Percentiles rank a stretch among this genome's conserved stretches.
These are phyloP conservation scores for Chaetomium strumarium DNA, from an alignment of 2,329 filamentous ascomycete species.

Conservation along the genomic window DNA sequence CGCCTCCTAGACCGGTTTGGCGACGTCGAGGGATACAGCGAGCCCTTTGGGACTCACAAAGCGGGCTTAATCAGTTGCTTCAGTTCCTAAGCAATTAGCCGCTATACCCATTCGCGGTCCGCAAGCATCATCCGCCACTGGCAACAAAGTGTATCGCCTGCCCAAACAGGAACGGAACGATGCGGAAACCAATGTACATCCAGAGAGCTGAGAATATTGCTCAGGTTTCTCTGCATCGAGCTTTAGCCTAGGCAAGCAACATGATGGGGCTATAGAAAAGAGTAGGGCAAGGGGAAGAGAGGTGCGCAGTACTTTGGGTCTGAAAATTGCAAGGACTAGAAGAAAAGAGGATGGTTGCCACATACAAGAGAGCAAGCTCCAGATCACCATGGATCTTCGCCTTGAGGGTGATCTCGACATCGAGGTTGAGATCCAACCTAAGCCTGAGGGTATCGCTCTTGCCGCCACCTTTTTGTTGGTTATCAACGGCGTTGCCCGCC, in stretches of 20 bases:
- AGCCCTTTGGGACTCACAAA: slow-evolving; percentile 3
- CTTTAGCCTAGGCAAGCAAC: slow-evolving; percentile 25
- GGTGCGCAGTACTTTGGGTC: background rate
- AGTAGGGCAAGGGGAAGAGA: slow-evolving; percentile 1
- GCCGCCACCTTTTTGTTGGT: slow-evolving; percentile 34
- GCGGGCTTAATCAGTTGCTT: slow-evolving; percentile 24
- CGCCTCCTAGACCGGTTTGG: background rate
- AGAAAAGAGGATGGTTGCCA: slow-evolving; percentile 20
- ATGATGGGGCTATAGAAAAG: slow-evolving; percentile 12
- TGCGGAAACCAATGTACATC: slow-evolving; percentile 1
- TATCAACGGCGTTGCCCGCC: slow-evolving; percentile 34
- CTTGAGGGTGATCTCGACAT: slow-evolving; percentile 80
- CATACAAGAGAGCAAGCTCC: slow-evolving; percentile 63
- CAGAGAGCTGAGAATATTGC: slow-evolving; percentile 15
- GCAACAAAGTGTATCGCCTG: background rate
- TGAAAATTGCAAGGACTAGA: background rate
- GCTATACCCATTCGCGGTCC: slow-evolving; percentile 16
- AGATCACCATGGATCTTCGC: slow-evolving; percentile 81
- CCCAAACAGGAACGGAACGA: background rate
- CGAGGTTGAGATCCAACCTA: slow-evolving; percentile 71
- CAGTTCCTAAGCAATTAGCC: slow-evolving; percentile 30
- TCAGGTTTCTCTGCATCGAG: slow-evolving; percentile 28
- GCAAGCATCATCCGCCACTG: background rate
- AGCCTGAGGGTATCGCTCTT: slow-evolving; percentile 64
- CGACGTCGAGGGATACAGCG: slow-evolving; percentile 1